Evolutionary conservation across 495 filamentous ascomycete genomes (phyloP).

Genomic region (Talaromyces adpressus): DNA sequence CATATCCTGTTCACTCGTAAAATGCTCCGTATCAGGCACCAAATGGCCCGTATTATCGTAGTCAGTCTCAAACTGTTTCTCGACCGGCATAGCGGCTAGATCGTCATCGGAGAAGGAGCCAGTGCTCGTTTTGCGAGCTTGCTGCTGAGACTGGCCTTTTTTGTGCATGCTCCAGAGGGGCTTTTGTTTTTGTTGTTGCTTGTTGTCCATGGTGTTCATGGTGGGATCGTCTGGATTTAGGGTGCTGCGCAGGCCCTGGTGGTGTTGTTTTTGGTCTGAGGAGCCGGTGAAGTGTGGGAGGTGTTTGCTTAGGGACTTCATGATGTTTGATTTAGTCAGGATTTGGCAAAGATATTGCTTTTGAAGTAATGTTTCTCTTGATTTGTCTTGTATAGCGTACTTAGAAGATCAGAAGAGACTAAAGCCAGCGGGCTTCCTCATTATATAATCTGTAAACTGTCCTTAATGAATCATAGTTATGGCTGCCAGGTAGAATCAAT

Average conservation of each 20-base stretch:
- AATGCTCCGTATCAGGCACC: constrained; percentile 8
- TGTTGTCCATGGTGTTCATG: neutral
- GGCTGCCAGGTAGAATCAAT: neutral
- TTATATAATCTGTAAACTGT: too few relatives aligned
- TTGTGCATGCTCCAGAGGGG: constrained; percentile 1
- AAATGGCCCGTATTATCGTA: constrained; percentile 4
- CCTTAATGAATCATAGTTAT: too few relatives aligned
- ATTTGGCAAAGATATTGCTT: neutral
- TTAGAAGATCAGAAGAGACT: neutral
- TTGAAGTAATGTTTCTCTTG: neutral
- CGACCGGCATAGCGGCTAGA: constrained; percentile 1
- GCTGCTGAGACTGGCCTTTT: neutral
- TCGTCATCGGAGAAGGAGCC: constrained; percentile 1
- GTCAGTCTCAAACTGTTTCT: constrained; percentile 9
- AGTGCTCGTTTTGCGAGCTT: neutral
- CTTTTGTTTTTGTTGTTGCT: neutral
- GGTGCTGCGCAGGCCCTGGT: neutral
- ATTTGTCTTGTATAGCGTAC: neutral
- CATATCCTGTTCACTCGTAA: constrained; percentile 7
- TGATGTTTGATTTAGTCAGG: neutral
- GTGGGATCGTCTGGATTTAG: neutral
- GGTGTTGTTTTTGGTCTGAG: constrained; percentile 1
- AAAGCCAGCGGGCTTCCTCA: neutral
- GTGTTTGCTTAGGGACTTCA: neutral
- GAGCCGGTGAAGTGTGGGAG: neutral